Base-by-base conservation (phyloP, 805 yeast species). In the Sporopachydermia quercuum region DNA sequence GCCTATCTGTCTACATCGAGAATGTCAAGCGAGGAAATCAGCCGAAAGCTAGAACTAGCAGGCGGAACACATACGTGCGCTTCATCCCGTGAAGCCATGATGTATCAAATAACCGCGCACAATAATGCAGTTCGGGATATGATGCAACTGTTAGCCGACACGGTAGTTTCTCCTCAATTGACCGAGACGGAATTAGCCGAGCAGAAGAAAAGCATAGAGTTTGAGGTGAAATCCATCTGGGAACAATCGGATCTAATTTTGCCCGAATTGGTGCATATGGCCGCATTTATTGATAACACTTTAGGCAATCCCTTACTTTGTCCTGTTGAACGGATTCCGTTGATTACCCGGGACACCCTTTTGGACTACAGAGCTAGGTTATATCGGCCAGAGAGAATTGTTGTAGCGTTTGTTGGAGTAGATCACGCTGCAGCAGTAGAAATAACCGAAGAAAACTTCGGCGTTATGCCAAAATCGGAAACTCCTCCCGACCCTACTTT, bases 1-100 rank as follows among this genome's bases (percentile, higher is more conserved):
- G 89, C 97, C 0, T 91, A 76, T 67, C 77, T 77, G 52, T 74
- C 84, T 3, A 79, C 89, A 0, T 57, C 65, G 27, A 63, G 70
- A 41, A 63, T 23, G 30, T 8, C 30, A 8, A 23, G 84, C 2
- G 60, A 67, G 35, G 70, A 78, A 39, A 82, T 91, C 84, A 68
- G 82, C 47, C 79, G 79, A 46, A 70, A 69, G 15, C 63, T 91
- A 45, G 86, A 85, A 42, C 65, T 73, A 30, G 58, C 91, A 42
- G 98, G 98, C 38, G 98, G 97, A 11, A 89, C 86, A 56, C 86
- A 81, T 59, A 87, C 84, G 75, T 82, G 94, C 53, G 79, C 94
- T 1, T 80, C 95, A 0, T 82, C 93, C 4, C 70, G 98, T 52
- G 98, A 91, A 57, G 72, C 93, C 3, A 69, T 89, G 64, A 74